Conservation (phyloP, 306 rosid species). For the Quercus gilva region DNA sequence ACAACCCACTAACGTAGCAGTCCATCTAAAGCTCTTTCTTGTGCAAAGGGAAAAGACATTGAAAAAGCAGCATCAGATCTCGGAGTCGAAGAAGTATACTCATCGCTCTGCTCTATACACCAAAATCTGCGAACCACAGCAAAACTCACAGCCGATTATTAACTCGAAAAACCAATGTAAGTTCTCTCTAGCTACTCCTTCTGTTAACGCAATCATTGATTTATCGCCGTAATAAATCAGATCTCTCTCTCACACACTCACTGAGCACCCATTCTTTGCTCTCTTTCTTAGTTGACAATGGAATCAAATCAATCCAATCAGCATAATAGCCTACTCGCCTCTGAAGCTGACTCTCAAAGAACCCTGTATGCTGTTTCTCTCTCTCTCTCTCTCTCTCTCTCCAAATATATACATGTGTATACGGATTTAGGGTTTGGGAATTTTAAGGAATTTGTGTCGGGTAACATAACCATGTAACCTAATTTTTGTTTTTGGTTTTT, state of each 20-base stretch:
- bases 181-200: too few species aligned
- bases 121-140: too few species aligned
- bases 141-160: neutral
- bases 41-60: constrained; percentile 32
- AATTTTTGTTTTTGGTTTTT: neutral
- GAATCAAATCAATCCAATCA: constrained; percentile 31
- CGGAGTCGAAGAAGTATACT: neutral
- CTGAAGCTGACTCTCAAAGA: constrained; percentile 52
- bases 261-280: neutral
- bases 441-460: neutral
- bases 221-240: too few species aligned
- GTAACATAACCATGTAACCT: neutral
- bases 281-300: constrained; percentile 12
- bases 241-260: neutral
- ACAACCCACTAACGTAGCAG: neutral
- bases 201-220: too few species aligned
- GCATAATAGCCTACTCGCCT: constrained; percentile 13
- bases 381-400: neutral
- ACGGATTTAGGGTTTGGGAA: constrained; percentile 6
- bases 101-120: neutral
- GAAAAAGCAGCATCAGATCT: neutral
- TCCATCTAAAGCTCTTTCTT: constrained; percentile 18
- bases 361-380: constrained; percentile 47
- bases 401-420: too few species aligned
- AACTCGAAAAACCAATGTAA: too few species aligned